phyloP scores from a whole-genome alignment of 2,329 filamentous ascomycete species.

The Arthroderma uncinatum region DNA sequence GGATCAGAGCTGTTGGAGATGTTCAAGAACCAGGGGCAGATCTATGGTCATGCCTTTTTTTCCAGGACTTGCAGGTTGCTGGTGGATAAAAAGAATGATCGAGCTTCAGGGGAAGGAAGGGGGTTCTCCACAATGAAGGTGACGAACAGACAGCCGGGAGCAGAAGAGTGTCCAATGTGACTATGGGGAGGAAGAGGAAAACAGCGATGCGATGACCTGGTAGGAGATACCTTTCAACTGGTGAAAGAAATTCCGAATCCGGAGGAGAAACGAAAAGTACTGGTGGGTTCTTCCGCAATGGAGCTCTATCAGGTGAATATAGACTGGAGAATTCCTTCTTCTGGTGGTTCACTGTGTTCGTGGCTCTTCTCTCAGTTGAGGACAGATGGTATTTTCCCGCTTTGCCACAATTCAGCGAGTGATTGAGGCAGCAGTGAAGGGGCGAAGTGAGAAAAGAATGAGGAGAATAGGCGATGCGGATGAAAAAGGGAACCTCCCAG shows the following conservation, averaged over 20 bases:
- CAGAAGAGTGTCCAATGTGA: background rate
- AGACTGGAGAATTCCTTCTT: background rate
- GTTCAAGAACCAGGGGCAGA: background rate
- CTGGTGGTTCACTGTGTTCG: background rate
- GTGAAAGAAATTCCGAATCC: conserved; percentile 3
- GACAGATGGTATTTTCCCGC: background rate
- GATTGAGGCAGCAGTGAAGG: conserved; percentile 1
- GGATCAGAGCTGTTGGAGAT: background rate
- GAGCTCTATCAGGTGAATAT: background rate
- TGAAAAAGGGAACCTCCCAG: background rate
- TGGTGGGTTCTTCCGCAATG: background rate
- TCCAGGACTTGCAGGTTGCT: background rate
- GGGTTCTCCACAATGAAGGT: background rate
- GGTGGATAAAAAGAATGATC: background rate
- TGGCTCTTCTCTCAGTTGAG: background rate
- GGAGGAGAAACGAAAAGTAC: background rate
- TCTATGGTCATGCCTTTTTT: background rate
- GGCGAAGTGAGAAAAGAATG: conserved; percentile 1
- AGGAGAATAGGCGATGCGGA: background rate
- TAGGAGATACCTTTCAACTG: background rate
- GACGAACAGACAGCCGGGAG: background rate
- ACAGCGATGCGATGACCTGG: background rate
- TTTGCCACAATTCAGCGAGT: background rate
- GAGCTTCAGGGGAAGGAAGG: background rate
- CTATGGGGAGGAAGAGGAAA: background rate